Evolutionary conservation across 2,329 filamentous ascomycete genomes (phyloP), one percentile per base, ranked within the genome.

Genomic region (Fusarium lateritium): DNA sequence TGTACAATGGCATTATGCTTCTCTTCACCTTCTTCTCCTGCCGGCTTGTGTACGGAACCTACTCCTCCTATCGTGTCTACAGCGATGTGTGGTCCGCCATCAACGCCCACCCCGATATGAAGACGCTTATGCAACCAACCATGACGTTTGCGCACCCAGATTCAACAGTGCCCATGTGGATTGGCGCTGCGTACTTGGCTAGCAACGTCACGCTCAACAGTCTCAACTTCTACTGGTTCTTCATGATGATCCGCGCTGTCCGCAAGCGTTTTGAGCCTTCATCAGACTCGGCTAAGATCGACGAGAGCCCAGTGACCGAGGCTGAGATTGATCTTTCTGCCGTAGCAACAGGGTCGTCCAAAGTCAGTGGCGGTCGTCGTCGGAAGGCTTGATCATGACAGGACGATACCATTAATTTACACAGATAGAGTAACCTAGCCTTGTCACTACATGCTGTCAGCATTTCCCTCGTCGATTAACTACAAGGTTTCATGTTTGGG

Each of bases 181-280:
- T 96, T 22, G 89, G 88, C 2, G 80, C 79, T 15, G 81, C 88
- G 28, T 96, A 96, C 75, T 79, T 94, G 8, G 84, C 84, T 11
- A 89, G 88, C 75, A 96, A 96, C 77, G 55, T 93, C 21, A 86
- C 87, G 0, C 85, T 97, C 26, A 95, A 94, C 75, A 84, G 86
- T 14, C 82, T 97, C 53, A 97, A 97, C 80, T 89, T 92, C 75
- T 92, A 91, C 80, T 97, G 93, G 93, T 96, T 95, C 77, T 84
- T 89, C 75, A 94, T 93, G 86, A 97, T 97, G 93, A 89, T 97
- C 66, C 85, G 88, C 62, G 92, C 93, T 10, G 88, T 96, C 14
- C 85, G 89, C 62, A 94, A 92, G 82, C 86, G 93, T 26, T 96
- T 96, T 76, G 85, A 88, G 63, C 79, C 91, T 6, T 75, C 80